Percentiles rank a stretch among this genome's conserved stretches.
Evolutionary conservation across 2,329 filamentous ascomycete species (phyloP).

Genomic region (Aspergillus fructus): DNA sequence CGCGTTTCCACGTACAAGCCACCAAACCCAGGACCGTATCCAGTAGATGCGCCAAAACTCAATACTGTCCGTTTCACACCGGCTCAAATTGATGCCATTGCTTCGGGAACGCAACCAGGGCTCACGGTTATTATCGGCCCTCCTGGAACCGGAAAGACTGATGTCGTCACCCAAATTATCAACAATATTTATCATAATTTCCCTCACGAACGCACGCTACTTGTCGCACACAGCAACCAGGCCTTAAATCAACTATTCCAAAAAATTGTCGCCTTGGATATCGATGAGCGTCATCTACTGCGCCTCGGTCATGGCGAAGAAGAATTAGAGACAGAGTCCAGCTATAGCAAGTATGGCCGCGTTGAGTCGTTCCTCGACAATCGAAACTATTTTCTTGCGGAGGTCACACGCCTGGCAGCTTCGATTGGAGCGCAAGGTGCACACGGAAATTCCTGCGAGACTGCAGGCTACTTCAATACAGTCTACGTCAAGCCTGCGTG

Average conservation of each 20-base stretch:
- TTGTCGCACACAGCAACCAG: slow-evolving; percentile 96
- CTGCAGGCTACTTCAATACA: slow-evolving; percentile 91
- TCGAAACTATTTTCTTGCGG: slow-evolving; percentile 70
- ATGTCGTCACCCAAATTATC: slow-evolving; percentile 97
- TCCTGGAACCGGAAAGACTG: slow-evolving; percentile 97
- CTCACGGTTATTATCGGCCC: slow-evolving; percentile 92
- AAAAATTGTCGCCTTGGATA: slow-evolving; percentile 94
- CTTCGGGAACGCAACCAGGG: slow-evolving; percentile 90
- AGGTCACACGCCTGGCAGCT: slow-evolving; percentile 81
- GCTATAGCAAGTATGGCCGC: slow-evolving; percentile 89
- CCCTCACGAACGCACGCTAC: slow-evolving; percentile 82
- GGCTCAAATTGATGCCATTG: slow-evolving; percentile 86
- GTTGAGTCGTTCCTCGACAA: slow-evolving; percentile 96
- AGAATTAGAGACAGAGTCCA: slow-evolving; percentile 80
- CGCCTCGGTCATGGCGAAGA: slow-evolving; percentile 94
- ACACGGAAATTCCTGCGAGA: slow-evolving; percentile 96
- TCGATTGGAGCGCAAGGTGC: slow-evolving; percentile 86
- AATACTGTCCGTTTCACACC: slow-evolving; percentile 88
- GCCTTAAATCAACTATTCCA: slow-evolving; percentile 96
- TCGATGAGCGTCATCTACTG: slow-evolving; percentile 90
- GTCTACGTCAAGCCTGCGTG: slow-evolving; percentile 89
- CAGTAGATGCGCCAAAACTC: slow-evolving; percentile 74
- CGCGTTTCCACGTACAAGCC: slow-evolving; percentile 89
- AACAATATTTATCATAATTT: slow-evolving; percentile 99
- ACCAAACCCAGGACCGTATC: slow-evolving; percentile 85